Evolutionary conservation across 305 asterid genomes (phyloP).

Genomic region (Salvia sclarea): DNA sequence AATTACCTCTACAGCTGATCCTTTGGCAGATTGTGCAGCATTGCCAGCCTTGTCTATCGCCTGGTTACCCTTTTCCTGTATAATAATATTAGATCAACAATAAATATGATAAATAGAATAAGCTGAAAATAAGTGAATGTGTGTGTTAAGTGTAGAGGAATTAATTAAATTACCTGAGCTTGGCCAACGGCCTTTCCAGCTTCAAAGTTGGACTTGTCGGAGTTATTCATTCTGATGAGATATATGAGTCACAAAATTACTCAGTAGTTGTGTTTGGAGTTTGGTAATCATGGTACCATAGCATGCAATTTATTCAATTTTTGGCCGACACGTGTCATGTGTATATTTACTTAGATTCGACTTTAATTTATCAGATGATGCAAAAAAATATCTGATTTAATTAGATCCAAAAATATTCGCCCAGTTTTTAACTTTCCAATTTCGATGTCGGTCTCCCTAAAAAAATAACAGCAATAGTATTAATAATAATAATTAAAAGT

Average conservation of each 20-base stretch:
- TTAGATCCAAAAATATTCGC: slow-evolving; percentile 22
- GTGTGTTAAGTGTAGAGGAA: not conserved
- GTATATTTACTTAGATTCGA: not conserved
- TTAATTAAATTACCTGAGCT: slow-evolving; percentile 46
- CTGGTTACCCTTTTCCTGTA: slow-evolving; percentile 52
- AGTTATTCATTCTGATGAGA: slow-evolving; percentile 44
- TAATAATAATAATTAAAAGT: not conserved
- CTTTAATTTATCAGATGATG: slow-evolving; percentile 24
- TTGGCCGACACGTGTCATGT: slow-evolving; percentile 15
- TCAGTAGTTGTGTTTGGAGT: no score
- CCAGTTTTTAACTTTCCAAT: not conserved
- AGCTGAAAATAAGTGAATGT: not conserved
- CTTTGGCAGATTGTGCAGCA: slow-evolving; percentile 49
- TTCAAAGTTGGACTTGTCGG: slow-evolving; percentile 43
- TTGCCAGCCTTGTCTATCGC: slow-evolving; percentile 45
- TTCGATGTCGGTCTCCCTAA: no score
- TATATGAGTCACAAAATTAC: not conserved
- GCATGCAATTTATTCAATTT: slow-evolving; percentile 33
- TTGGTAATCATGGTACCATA: not conserved
- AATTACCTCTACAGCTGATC: slow-evolving; percentile 16
- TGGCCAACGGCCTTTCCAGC: slow-evolving; percentile 60
- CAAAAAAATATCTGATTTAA: not conserved
- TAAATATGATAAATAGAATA: no score
- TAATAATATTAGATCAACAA: not conserved
- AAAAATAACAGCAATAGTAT: no score